These are phyloP conservation scores for Crithidia expoeki DNA, from an alignment of 208 protist species.

Conservation along the genomic window DNA sequence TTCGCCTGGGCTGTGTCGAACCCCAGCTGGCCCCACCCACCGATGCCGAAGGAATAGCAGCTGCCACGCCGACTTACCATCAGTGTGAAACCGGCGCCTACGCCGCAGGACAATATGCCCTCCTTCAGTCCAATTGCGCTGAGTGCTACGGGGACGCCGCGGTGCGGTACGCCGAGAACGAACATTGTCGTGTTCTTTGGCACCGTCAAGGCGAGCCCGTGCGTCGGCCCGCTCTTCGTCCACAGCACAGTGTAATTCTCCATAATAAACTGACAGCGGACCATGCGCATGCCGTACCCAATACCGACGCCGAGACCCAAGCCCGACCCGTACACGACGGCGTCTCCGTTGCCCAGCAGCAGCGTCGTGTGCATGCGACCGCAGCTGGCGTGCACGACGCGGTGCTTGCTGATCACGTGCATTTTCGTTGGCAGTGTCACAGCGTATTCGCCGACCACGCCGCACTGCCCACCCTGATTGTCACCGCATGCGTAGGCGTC, in stretches of 20 bases:
- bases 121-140: conserved; percentile 57
- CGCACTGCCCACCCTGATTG: conserved; percentile 82
- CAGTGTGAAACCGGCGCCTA: conserved; percentile 79
- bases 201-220: conserved; percentile 73
- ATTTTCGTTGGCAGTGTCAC: conserved; percentile 48
- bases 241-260: conserved; percentile 72
- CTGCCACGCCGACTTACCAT: conserved; percentile 70
- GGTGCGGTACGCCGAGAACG: conserved; percentile 68
- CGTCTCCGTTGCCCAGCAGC: conserved; percentile 65
- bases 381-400: conserved; percentile 63
- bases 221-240: conserved; percentile 49
- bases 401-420: conserved; percentile 40
- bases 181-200: conserved; percentile 65
- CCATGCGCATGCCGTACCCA: conserved; percentile 70
- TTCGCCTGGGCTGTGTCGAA: conserved; percentile 50
- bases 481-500: conserved; percentile 75
- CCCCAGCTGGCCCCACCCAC: conserved; percentile 84
- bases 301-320: conserved; percentile 65
- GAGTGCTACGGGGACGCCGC: conserved; percentile 48
- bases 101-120: conserved; percentile 63
- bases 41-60: conserved; percentile 72
- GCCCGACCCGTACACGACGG: conserved; percentile 74
- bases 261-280: conserved; percentile 62
- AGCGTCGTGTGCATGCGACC: conserved; percentile 77
- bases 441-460: conserved; percentile 52